Evolutionary conservation across 768 basidiomycete species (phyloP).

Genomic region (Phlebiopsis flavidoalba): DNA sequence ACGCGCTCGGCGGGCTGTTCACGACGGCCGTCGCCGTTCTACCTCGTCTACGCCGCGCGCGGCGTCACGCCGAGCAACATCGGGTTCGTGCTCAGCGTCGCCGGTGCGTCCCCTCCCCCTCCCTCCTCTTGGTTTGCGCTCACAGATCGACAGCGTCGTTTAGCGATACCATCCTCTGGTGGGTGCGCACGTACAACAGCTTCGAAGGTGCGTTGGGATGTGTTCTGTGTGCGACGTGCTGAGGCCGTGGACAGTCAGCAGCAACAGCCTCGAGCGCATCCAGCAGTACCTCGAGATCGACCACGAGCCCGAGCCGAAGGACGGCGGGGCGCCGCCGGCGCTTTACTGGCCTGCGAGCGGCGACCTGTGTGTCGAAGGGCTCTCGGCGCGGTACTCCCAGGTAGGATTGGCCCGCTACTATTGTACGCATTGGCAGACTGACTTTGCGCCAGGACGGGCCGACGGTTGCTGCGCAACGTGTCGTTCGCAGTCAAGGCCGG

Average conservation of each 20-base stretch:
- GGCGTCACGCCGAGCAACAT: slow-evolving; percentile 29
- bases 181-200: slow-evolving; percentile 37
- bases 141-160: slow-evolving; percentile 37
- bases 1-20: slow-evolving; percentile 45
- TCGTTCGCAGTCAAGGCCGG: slow-evolving; percentile 17
- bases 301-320: slow-evolving; percentile 35
- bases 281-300: slow-evolving; percentile 42
- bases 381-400: slow-evolving; percentile 34
- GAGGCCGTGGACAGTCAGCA: neutral
- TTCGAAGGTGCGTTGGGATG: slow-evolving; percentile 34
- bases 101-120: slow-evolving; percentile 21
- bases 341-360: slow-evolving; percentile 53
- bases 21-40: slow-evolving; percentile 43
- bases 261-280: slow-evolving; percentile 33
- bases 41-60: slow-evolving; percentile 38
- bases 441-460: slow-evolving; percentile 36
- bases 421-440: slow-evolving; percentile 18
- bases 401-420: slow-evolving; percentile 13
- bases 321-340: slow-evolving; percentile 39
- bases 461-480: slow-evolving; percentile 36
- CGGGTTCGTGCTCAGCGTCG: slow-evolving; percentile 37
- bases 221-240: neutral
- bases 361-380: slow-evolving; percentile 35
- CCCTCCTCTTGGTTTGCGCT: too few relatives aligned
- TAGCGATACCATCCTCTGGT: slow-evolving; percentile 47